Base-by-base conservation (phyloP, 2,329 filamentous ascomycete species). In the Botrytis elliptica region DNA sequence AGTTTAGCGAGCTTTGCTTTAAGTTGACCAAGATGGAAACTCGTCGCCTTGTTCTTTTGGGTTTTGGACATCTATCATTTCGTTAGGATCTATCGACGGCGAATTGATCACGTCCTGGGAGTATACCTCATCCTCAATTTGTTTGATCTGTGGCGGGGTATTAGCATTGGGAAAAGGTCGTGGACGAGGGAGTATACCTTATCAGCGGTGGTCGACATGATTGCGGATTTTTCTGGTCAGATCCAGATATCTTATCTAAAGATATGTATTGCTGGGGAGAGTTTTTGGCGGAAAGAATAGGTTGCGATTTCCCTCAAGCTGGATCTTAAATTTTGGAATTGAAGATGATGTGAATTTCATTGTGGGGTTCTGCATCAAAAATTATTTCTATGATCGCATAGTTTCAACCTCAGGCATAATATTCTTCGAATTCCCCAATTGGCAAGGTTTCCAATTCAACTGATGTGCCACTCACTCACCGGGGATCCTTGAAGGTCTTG, bases 1-100 rank as follows among this genome's bases (percentile, higher is more conserved):
- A 99, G 88, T 86, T 99, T 99, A 66, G 96, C 95, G 81, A 99
- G 90, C 85, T 99, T 99, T 77, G 96, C 96, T 85, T 99, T 99
- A 79, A 99, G 86, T 85, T 98, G 95, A 84, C 93, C 94, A 84
- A 98, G 86, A 88, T 98, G 95, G 84, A 91, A 97, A 67, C 94
- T 95, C 20, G 94, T 97, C 71, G 92, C 93, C 86, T 98, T 98
- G 85, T 98, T 98, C 86, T 98, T 98, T 84, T 98, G 95, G 81
- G 95, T 98, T 85, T 89, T 89, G 86, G 94, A 93, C 95, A 98
- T 98, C 91, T 95, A 81, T 65, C 46, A 49, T 70, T 60, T 29
- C 44, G 62, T 79, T 74, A 79, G 75, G 46, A 72, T 68, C 38
- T 40, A 55, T 68, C 20, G 65, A 73, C 57, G 62, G 73, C 76